These are phyloP conservation scores for Helicocarpus griseus DNA, from an alignment of 2,329 filamentous ascomycete species.

Conservation along the genomic window DNA sequence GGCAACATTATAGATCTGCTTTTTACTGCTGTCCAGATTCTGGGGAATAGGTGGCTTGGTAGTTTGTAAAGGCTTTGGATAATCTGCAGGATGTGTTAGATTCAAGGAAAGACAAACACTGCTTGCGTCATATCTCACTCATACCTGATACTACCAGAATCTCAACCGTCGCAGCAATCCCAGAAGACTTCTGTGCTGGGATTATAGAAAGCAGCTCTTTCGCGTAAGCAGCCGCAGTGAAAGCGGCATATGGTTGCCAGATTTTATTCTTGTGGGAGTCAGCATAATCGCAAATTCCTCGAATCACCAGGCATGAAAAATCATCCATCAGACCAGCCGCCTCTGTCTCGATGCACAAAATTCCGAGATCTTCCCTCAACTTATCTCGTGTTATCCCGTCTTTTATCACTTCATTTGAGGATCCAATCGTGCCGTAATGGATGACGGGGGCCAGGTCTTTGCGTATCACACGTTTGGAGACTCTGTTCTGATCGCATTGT, in stretches of 20 bases:
- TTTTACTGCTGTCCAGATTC: background rate
- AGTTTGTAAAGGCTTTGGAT: background rate
- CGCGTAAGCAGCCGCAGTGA: slow-evolving; percentile 21
- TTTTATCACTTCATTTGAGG: slow-evolving; percentile 18
- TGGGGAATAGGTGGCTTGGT: background rate
- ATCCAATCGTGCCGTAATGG: slow-evolving; percentile 19
- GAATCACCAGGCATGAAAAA: slow-evolving; percentile 30
- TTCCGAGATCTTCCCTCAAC: slow-evolving; percentile 7
- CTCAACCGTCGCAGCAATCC: background rate
- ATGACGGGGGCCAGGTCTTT: slow-evolving; percentile 1
- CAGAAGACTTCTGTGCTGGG: background rate
- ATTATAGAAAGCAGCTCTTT: slow-evolving; percentile 13
- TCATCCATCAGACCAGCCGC: slow-evolving; percentile 18
- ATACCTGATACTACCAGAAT: background rate
- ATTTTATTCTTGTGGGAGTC: slow-evolving; percentile 31
- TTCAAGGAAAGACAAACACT: background rate
- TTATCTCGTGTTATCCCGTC: slow-evolving; percentile 9
- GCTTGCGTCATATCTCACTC: background rate
- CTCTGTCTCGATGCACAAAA: slow-evolving; percentile 25
- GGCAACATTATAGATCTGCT: background rate
- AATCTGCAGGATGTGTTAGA: background rate
- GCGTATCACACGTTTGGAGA: background rate
- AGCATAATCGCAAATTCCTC: slow-evolving; percentile 34
- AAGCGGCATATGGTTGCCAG: slow-evolving; percentile 30
- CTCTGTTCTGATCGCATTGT: background rate